Conservation (phyloP, 1,139 yeast species). For the Taphrina confusa region DNA sequence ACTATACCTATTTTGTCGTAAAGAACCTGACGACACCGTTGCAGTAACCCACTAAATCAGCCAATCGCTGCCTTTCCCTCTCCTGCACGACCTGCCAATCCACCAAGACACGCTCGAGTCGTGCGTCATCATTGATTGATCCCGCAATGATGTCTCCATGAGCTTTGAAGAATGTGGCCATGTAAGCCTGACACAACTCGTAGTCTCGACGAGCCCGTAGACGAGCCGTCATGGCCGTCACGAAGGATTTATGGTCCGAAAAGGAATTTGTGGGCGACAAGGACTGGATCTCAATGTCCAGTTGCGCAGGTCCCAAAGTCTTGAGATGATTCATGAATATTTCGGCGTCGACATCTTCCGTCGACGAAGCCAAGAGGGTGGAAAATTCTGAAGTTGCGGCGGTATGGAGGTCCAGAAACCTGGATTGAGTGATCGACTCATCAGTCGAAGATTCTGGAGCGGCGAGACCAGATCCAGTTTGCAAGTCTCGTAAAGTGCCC, state of each 20-base stretch:
- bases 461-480: slow-evolving; percentile 36
- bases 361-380: slow-evolving; percentile 58
- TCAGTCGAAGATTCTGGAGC: not conserved
- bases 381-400: slow-evolving; percentile 62
- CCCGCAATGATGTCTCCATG: slow-evolving; percentile 81
- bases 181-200: slow-evolving; percentile 75
- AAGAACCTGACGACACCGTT: slow-evolving; percentile 76
- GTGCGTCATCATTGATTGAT: slow-evolving; percentile 45
- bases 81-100: slow-evolving; percentile 56
- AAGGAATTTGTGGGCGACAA: slow-evolving; percentile 63
- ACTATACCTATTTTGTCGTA: slow-evolving; percentile 1
- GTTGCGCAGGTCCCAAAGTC: slow-evolving; percentile 70
- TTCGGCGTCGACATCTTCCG: slow-evolving; percentile 47
- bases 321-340: slow-evolving; percentile 60
- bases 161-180: slow-evolving; percentile 67
- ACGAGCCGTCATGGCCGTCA: slow-evolving; percentile 66
- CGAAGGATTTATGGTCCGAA: slow-evolving; percentile 64
- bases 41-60: slow-evolving; percentile 74
- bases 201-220: slow-evolving; percentile 60
- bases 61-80: slow-evolving; percentile 56
- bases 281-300: slow-evolving; percentile 86
- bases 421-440: not conserved
- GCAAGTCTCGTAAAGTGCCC: slow-evolving; percentile 36
- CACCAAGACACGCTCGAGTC: slow-evolving; percentile 49
- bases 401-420: slow-evolving; percentile 8